phyloP scores from a whole-genome alignment of 2,329 filamentous ascomycete species.

The Zasmidium cellare region DNA sequence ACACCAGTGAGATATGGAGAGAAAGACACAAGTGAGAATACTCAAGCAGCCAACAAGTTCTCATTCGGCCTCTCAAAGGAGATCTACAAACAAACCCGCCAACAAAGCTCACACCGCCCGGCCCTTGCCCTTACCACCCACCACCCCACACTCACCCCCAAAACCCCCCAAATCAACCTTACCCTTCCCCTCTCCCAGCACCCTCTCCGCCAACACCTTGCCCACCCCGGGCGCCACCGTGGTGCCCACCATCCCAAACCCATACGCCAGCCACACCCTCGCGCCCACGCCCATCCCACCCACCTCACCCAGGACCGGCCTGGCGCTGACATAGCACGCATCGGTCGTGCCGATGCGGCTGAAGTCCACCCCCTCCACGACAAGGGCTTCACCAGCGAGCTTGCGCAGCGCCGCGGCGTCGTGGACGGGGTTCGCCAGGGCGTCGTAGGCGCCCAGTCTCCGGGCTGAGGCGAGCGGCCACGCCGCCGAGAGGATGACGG shows the following conservation, averaged over 20 bases:
- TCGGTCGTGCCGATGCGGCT: not conserved
- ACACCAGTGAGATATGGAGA: no score
- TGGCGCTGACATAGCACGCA: constrained; percentile 11
- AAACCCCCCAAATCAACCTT: not conserved
- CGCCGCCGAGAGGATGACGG: constrained; percentile 5
- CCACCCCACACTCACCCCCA: not conserved
- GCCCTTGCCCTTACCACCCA: not conserved
- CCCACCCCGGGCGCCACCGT: constrained; percentile 22
- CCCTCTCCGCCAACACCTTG: not conserved
- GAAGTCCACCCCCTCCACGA: not conserved
- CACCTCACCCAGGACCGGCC: constrained; percentile 22
- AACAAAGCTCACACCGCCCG: not conserved
- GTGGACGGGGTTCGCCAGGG: not conserved
- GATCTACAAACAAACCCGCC: not conserved
- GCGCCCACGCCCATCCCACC: not conserved
- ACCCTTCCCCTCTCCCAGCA: not conserved
- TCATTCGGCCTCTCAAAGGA: not conserved
- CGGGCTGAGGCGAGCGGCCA: not conserved
- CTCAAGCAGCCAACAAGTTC: no score
- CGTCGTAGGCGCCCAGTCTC: not conserved
- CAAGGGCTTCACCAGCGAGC: constrained; percentile 2
- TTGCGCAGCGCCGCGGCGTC: not conserved
- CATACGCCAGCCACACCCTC: constrained; percentile 23
- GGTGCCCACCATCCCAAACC: constrained; percentile 26
- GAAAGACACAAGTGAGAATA: no score